These are phyloP conservation scores for Sphaerostilbella broomeana DNA, from an alignment of 2,329 filamentous ascomycete species.

Conservation along the genomic window DNA sequence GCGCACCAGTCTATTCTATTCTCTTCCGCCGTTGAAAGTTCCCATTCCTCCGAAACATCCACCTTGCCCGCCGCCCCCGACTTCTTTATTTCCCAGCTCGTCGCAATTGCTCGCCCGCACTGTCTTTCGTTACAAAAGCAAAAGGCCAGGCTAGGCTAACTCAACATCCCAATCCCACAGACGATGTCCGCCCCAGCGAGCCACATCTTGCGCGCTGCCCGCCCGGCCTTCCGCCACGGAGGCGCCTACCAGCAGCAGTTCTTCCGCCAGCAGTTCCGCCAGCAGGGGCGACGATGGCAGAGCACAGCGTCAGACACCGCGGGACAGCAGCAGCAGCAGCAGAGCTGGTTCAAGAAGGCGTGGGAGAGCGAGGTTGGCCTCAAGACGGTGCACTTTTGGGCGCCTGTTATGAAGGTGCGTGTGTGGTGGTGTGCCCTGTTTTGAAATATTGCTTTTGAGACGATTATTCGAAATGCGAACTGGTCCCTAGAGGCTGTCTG, in stretches of 20 bases:
- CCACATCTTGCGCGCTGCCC: conserved; percentile 47
- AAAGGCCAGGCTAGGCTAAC: neutral
- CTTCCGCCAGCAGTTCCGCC: conserved; percentile 40
- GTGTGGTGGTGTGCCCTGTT: no score
- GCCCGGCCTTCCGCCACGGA: conserved; percentile 50
- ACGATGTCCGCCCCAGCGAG: conserved; percentile 42
- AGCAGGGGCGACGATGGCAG: conserved; percentile 57
- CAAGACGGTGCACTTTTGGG: conserved; percentile 99
- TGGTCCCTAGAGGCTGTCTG: no score
- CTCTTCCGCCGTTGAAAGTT: no score
- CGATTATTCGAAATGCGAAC: no score
- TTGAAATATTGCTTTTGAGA: no score
- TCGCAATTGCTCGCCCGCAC: no score
- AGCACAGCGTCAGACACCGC: conserved; percentile 53
- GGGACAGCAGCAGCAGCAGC: conserved; percentile 25
- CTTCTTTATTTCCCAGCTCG: no score
- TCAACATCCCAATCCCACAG: neutral
- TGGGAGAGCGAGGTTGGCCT: conserved; percentile 76
- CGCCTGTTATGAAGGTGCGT: conserved; percentile 76
- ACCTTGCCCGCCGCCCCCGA: no score
- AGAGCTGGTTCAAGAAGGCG: conserved; percentile 66
- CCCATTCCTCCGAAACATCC: no score
- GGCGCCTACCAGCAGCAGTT: conserved; percentile 45
- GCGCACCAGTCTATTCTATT: no score
- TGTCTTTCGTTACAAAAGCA: neutral